Evolutionary conservation across 805 yeast genomes (phyloP), one percentile per base, ranked within the genome.

Genomic region (Barnettozyma sucrosica): DNA sequence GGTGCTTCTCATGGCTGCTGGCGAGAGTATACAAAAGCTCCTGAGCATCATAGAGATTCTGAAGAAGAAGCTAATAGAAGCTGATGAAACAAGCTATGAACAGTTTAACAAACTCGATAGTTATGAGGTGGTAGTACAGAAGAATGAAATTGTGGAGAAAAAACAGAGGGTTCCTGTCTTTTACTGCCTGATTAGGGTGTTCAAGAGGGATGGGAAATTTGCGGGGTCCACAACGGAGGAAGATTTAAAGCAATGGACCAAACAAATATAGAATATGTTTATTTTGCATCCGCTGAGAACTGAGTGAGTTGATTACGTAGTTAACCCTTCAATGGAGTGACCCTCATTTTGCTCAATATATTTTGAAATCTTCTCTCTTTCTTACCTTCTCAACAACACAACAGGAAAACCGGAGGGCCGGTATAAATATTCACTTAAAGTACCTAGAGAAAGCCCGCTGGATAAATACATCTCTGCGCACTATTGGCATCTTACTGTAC

Each of bases 31-130:
- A 3, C 63, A 59, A 36, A 59, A 59, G 40, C 32, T 57, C 25
- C 33, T 56, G 5, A 51, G 54, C 38, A 51, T 58, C 3, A 40
- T 58, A 26, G 64, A 59, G 46, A 56, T 59, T 19, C 49, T 55
- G 6, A 58, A 59, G 43, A 14, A 30, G 16, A 53, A 48, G 30
- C 25, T 55, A 8, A 44, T 26, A 10, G 54, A 54, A 16, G 6
- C 10, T 2, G 25, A 47, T 16, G 28, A 23, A 2, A 18, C 30
- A 8, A 44, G 41, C 21, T 51, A 40, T 28, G 52, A 53, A 38
- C 64, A 59, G 45, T 57, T 36, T 25, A 59, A 59, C 40, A 57
- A 50, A 38, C 44, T 59, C 14, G 61, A 57, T 41, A 47, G 52
- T 19, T 59, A 51, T 36, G 55, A 54, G 11, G 51, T 55, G 1